Base-by-base conservation (phyloP, 768 basidiomycete genomes). In the Amanita phalloides region DNA sequence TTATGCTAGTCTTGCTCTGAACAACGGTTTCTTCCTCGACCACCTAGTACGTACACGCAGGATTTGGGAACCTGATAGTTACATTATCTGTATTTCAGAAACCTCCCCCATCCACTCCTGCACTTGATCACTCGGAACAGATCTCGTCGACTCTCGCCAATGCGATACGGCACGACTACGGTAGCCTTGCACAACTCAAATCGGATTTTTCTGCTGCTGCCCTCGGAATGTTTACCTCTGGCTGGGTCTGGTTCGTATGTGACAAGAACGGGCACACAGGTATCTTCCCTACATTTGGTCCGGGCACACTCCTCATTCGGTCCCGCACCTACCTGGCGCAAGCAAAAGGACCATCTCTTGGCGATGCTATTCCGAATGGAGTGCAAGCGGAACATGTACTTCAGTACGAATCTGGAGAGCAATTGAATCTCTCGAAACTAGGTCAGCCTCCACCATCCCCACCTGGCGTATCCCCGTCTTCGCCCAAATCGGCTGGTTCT, bases 11-110 rank as follows among this genome's bases (percentile, higher is more conserved):
- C 78, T 90, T 44, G 90, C 95, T 4, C 71, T 97, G 55, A 99
- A 98, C 70, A 98, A 96, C 66, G 82, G 83, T 58, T 98, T 90
- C 77, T 98, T 98, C 75, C 76, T 99, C 26, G 78, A 89, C 57
- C 75, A 74, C 53, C 74, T 99, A 36, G 95, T 97, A 64, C 48
- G 91, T 75, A 37, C 23, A 33, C 30, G n/a, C 5, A 11, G 6
- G 14, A 20, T 17, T 43, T 30, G 17, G n/a, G 7, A 32, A 14
- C 33, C 20, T 14, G 48, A 35, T 9, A 10, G 7, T 56, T 38
- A 58, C 54, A 46, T 51, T 20, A 30, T 55, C 39, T 33, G 55
- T 49, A n/a, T 32, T 42, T 23, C 56, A 79, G 76, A 71, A 69
- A 66, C 73, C 73, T 25, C 73, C 73, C 23, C 67, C 70, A 25